Evolutionary conservation across 148 eudicot genomes (phyloP), one percentile per base, ranked within the genome.

Genomic region (Camellia japonica): DNA sequence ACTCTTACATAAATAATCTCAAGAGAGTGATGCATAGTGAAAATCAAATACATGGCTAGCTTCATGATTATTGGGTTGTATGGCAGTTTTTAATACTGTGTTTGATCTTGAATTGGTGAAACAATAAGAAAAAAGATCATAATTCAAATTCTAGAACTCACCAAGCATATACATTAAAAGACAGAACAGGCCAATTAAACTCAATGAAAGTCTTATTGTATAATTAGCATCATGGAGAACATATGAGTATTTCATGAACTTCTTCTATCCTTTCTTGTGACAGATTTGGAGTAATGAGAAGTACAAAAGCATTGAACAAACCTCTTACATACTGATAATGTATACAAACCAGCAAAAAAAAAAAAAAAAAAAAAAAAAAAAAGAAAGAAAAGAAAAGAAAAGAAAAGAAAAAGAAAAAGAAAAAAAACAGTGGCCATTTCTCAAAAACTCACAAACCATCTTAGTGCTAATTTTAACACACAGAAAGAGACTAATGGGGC

Each of bases 291-390:
- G 71, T 41, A 65, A 77, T 9, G 79, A 71, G 15, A 76, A 30
- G 68, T 82, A 82, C 77, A 82, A 70, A 74, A 82, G 84, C 77
- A 77, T 82, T 7, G 80, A 82, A 60, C 19, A 60, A 3, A 18
- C 64, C 20, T 3, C 19, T 15, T 16, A 60, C 6, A 60, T 15
- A 19, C 64, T 4, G 4, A 0, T 15, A 60, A 7, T 60, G 6
- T 52, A 12, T 68, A 72, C 61, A 72, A 55, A 13, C n/a, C 75
- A 54, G 61, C 52, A 60, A 15, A 0, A 60, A 15, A 3, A 49
- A 30, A 0, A 23, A 23, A 0, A 0, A 23, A 23, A 23, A 23
- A 23, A 23, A 23, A 0, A 23, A 23, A 23, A 23, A 23, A 0
- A 23, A 23, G 0, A 23, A 23, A 23, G 30, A 23, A 23, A 23